Conservation (phyloP, 192 early-diverging fungal genomes). For the Coemansia sp. region DNA sequence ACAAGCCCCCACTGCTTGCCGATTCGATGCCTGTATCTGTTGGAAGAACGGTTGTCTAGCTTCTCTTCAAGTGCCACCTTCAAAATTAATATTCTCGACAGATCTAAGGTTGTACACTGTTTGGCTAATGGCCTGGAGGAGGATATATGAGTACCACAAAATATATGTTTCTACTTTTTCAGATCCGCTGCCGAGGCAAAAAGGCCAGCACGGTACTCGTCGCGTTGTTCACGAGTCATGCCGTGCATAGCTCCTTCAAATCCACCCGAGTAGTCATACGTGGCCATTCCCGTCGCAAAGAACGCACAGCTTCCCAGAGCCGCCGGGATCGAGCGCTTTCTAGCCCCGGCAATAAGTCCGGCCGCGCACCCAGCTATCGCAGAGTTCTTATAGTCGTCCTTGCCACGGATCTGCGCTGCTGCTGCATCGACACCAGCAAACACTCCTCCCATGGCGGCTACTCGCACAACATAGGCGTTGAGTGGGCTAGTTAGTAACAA, state of each 20-base stretch:
- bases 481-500: neutral
- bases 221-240: conserved; percentile 44
- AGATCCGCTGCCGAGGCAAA: conserved; percentile 50
- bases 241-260: conserved; percentile 43
- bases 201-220: conserved; percentile 42
- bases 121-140: too few relatives aligned
- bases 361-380: conserved; percentile 72
- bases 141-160: neutral
- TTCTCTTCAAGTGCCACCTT: neutral
- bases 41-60: neutral
- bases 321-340: conserved; percentile 60
- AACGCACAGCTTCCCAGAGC: conserved; percentile 64
- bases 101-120: too few relatives aligned
- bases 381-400: conserved; percentile 72
- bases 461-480: neutral
- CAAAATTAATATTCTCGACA: neutral
- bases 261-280: conserved; percentile 65
- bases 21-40: conserved; percentile 12
- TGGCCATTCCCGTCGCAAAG: conserved; percentile 66
- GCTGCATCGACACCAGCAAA: conserved; percentile 69
- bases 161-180: conserved; percentile 17
- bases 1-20: conserved; percentile 34
- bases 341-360: conserved; percentile 66
- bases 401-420: conserved; percentile 58
- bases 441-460: conserved; percentile 78